phyloP scores from a whole-genome alignment of 2,329 filamentous ascomycete species.

The Beauveria rudraprayagi region DNA sequence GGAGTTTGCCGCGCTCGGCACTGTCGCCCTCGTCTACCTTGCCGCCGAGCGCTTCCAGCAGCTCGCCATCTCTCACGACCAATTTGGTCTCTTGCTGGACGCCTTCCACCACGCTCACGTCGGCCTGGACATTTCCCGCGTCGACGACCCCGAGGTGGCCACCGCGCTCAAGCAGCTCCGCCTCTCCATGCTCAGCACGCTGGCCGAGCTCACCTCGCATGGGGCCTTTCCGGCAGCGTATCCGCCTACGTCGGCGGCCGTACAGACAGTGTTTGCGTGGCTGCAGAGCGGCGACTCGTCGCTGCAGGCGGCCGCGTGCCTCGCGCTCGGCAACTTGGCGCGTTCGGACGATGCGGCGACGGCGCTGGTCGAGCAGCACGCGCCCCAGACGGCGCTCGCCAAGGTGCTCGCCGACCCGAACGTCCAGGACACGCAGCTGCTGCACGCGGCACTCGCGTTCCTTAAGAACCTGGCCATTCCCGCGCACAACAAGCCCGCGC shows the following conservation, averaged over 20 bases:
- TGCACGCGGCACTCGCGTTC: conserved; percentile 51
- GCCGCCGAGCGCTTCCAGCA: conserved; percentile 44
- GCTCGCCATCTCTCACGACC: conserved; percentile 32
- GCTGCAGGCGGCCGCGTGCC: conserved; percentile 49
- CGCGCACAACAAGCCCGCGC: conserved; percentile 40
- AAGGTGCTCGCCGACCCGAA: conserved; percentile 33
- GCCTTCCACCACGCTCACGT: conserved; percentile 41
- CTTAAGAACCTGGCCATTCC: conserved; percentile 59
- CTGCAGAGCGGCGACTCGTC: conserved; percentile 30
- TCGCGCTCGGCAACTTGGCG: conserved; percentile 54
- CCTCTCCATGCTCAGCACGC: conserved; percentile 39
- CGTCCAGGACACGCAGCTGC: conserved; percentile 40
- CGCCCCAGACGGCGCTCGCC: conserved; percentile 37
- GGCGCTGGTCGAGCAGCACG: conserved; percentile 37
- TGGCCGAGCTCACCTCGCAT: conserved; percentile 46
- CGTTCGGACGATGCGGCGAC: conserved; percentile 48
- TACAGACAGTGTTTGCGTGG: conserved; percentile 39
- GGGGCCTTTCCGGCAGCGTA: conserved; percentile 36
- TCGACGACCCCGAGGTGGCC: conserved; percentile 38
- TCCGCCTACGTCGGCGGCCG: conserved; percentile 34
- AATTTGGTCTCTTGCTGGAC: conserved; percentile 36
- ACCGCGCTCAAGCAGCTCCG: conserved; percentile 40
- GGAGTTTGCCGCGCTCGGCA: conserved; percentile 43
- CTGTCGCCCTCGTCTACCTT: conserved; percentile 48
- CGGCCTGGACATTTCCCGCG: conserved; percentile 28